Evolutionary conservation across 2,329 filamentous ascomycete genomes (phyloP), one percentile per base, ranked within the genome.

Genomic region (Purpureocillium takamizusanense): DNA sequence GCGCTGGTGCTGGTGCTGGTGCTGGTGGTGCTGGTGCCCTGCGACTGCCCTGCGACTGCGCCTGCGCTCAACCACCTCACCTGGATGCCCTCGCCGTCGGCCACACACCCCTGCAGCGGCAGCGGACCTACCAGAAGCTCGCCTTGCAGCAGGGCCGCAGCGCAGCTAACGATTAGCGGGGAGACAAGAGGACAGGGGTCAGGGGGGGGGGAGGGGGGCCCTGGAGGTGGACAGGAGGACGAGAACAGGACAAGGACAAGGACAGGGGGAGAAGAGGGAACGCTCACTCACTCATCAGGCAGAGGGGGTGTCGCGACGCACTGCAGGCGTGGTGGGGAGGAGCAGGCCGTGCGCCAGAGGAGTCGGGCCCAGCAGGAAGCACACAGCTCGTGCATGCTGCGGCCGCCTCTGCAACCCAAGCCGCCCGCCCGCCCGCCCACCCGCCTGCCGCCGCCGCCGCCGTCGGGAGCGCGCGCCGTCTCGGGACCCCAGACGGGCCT

Each of bases 391-490:
- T 59, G 57, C 55, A 53, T 55, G 42, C 58, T 62, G 59, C 59
- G 59, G 59, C 59, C 59, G 50, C 42, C 49, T 59, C 57, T 62
- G 57, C 57, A 55, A 52, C 59, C 57, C 54, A 40, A 41, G 45
- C 45, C 46, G 51, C 51, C 50, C 47, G 50, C 56, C 6, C 21
- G 21, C 10, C 21, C 21, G n/a, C n/a, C n/a, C n/a, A n/a, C n/a
- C n/a, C n/a, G n/a, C n/a, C n/a, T n/a, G n/a, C n/a, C n/a, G n/a
- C n/a, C n/a, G n/a, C n/a, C n/a, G n/a, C n/a, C n/a, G n/a, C n/a
- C n/a, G n/a, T 25, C 21, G 21, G 21, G 56, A 56, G 51, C 55
- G 55, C 54, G 55, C 54, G 55, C 47, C 45, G 48, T 44, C 40
- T 44, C 54, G 54, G 50, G 51, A 55, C 57, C 56, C 55, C 51